Percentiles rank a stretch among this genome's conserved stretches.
These are phyloP conservation scores for Aspergillus sp. DNA, from an alignment of 2,329 filamentous ascomycete species.

Conservation along the genomic window DNA sequence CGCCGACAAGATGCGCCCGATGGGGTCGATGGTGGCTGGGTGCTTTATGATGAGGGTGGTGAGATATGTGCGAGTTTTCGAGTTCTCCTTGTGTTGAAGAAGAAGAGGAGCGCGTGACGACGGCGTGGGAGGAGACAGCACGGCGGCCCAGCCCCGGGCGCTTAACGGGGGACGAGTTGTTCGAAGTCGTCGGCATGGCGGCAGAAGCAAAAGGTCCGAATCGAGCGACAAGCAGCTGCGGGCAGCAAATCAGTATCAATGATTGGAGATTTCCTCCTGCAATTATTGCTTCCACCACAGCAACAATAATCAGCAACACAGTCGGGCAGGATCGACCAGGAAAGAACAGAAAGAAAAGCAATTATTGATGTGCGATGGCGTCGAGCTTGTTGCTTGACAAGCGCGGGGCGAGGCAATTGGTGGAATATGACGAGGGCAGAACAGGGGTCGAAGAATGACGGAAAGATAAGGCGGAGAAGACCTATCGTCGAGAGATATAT, in stretches of 20 bases:
- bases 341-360: constrained; percentile 15
- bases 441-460: neutral
- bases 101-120: constrained; percentile 36
- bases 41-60: constrained; percentile 30
- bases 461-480: neutral
- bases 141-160: constrained; percentile 41
- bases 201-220: constrained; percentile 13
- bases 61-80: constrained; percentile 28
- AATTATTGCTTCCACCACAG: constrained; percentile 3
- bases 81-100: constrained; percentile 31
- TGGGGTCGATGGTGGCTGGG: constrained; percentile 32
- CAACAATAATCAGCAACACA: constrained; percentile 6
- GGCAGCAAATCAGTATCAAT: constrained; percentile 8
- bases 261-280: constrained; percentile 13
- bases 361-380: constrained; percentile 9
- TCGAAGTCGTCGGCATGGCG: constrained; percentile 27
- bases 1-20: constrained; percentile 45
- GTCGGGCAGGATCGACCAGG: constrained; percentile 2
- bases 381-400: constrained; percentile 8
- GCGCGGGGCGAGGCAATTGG: constrained; percentile 20
- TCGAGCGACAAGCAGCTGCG: constrained; percentile 19
- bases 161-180: constrained; percentile 40
- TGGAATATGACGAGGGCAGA: constrained; percentile 7
- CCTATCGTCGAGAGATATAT: neutral
- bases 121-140: constrained; percentile 41